phyloP scores from a whole-genome alignment of 371 early-diverging fungal genomes.

The Saksenaea vasiformis region DNA sequence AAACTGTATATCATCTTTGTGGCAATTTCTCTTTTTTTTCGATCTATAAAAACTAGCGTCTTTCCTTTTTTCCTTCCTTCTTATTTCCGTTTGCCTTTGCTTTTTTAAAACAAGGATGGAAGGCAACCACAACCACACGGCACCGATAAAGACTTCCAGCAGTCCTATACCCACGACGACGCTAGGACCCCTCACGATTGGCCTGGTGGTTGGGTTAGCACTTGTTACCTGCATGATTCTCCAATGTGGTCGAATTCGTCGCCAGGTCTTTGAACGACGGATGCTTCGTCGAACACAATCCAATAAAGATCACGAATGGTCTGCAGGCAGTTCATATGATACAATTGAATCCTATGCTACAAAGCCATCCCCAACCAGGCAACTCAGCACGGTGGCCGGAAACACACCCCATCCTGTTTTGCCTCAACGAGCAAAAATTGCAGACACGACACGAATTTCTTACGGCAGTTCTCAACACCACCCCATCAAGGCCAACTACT shows the following conservation, averaged over 20 bases:
- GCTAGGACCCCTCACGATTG: conserved; percentile 28
- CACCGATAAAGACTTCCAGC: neutral
- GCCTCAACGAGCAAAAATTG: neutral
- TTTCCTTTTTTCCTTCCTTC: neutral
- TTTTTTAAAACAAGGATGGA: neutral
- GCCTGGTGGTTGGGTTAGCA: conserved; percentile 25
- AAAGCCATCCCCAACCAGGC: neutral
- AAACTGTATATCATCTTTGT: too few species aligned
- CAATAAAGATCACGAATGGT: neutral
- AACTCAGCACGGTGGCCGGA: neutral
- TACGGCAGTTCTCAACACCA: neutral
- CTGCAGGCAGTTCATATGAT: neutral
- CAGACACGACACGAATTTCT: neutral
- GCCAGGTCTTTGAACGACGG: conserved; percentile 17
- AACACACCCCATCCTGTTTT: neutral
- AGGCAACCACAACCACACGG: neutral
- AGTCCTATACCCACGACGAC: conserved; percentile 31
- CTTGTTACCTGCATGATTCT: conserved; percentile 39
- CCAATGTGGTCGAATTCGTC: conserved; percentile 32
- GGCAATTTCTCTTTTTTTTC: conserved; percentile 2
- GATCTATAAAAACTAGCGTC: too few species aligned
- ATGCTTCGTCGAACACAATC: neutral
- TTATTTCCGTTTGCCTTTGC: neutral
- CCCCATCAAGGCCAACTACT: neutral
- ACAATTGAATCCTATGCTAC: neutral